These are phyloP conservation scores for Catunica adiposa DNA, from an alignment of 2,329 filamentous ascomycete genomes.

Conservation along the genomic window DNA sequence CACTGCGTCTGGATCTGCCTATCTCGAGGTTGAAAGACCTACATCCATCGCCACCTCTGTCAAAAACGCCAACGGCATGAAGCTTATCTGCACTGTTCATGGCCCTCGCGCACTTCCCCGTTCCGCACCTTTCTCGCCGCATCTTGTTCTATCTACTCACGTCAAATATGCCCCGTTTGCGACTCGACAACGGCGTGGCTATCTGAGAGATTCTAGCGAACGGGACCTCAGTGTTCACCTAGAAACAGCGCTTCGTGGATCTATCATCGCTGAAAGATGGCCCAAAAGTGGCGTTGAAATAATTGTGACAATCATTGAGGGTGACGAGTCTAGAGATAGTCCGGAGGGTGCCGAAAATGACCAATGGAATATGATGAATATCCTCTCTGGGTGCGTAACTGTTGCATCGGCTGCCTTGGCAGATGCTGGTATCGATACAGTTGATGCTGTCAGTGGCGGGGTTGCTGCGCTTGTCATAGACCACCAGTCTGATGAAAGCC, in stretches of 20 bases:
- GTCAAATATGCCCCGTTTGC: slow-evolving; percentile 97
- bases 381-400: slow-evolving; percentile 80
- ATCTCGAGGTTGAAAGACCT: slow-evolving; percentile 45
- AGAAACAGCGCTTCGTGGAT: slow-evolving; percentile 75
- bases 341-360: slow-evolving; percentile 36
- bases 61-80: slow-evolving; percentile 49
- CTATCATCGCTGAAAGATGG: slow-evolving; percentile 86
- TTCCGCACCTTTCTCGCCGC: slow-evolving; percentile 80
- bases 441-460: slow-evolving; percentile 77
- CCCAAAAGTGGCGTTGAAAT: slow-evolving; percentile 98
- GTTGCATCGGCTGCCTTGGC: slow-evolving; percentile 83
- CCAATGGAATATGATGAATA: slow-evolving; percentile 80
- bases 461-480: slow-evolving; percentile 59
- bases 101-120: slow-evolving; percentile 80
- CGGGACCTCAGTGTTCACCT: slow-evolving; percentile 81
- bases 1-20: slow-evolving; percentile 85
- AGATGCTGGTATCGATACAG: slow-evolving; percentile 89
- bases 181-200: slow-evolving; percentile 63
- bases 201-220: slow-evolving; percentile 71
- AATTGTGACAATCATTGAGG: slow-evolving; percentile 81
- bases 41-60: slow-evolving; percentile 26
- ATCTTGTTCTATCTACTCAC: slow-evolving; percentile 79
- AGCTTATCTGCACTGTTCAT: slow-evolving; percentile 84
- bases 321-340: slow-evolving; percentile 58
- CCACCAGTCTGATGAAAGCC: slow-evolving; percentile 21